Evolutionary conservation across 2,329 filamentous ascomycete species (phyloP).

Genomic region (Dactylella cylindrospora): DNA sequence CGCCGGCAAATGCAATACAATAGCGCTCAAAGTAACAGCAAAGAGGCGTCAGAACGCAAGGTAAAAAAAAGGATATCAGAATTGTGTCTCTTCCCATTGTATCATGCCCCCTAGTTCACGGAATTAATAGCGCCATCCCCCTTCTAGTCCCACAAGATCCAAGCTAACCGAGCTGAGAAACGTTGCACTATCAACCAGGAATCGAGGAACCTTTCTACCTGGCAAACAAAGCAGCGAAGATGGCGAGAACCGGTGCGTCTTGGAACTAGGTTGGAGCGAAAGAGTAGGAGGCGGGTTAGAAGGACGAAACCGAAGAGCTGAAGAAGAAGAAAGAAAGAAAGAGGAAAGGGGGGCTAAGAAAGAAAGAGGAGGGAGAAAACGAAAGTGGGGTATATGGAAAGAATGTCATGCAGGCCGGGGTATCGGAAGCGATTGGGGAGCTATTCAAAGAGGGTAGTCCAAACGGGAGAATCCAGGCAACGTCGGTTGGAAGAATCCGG

Average conservation of each 20-base stretch:
- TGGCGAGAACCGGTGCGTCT: background rate
- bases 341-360: background rate
- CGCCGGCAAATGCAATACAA: conserved; percentile 8
- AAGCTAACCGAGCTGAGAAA: background rate
- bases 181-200: background rate
- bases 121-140: background rate
- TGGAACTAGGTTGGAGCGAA: conserved; percentile 5
- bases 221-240: background rate
- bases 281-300: background rate
- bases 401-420: background rate
- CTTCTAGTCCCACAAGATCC: background rate
- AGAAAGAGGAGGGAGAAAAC: conserved; percentile 3
- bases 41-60: background rate
- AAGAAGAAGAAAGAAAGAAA: background rate
- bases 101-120: background rate
- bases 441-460: too few relatives aligned
- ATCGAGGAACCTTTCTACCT: background rate
- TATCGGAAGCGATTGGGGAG: background rate
- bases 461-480: too few relatives aligned
- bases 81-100: background rate
- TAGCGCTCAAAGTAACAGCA: background rate
- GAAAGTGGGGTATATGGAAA: background rate
- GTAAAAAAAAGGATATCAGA: background rate
- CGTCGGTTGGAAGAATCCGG: too few relatives aligned
- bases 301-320: background rate